Percentiles rank a stretch among this genome's conserved stretches.
phyloP scores from a whole-genome alignment of 257 asterid genomes.

The Eustoma russellianum region DNA sequence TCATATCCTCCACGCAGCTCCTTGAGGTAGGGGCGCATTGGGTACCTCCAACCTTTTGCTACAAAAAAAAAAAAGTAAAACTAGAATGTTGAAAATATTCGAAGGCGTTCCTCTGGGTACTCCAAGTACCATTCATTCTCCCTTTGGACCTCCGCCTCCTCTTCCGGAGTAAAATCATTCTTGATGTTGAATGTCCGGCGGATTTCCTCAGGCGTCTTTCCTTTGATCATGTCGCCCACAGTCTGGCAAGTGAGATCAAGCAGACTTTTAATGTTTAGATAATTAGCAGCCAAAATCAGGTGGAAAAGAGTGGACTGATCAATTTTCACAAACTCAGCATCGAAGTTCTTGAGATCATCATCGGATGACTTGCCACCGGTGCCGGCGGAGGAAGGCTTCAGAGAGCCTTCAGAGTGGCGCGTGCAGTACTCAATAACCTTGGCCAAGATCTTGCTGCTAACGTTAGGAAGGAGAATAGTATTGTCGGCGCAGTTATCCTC shows the following conservation, averaged over 20 bases:
- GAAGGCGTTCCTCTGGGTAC: too few species aligned
- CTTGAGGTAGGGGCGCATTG: not conserved
- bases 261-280: not conserved
- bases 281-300: not conserved
- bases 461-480: not conserved
- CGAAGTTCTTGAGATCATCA: not conserved
- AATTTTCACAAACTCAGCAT: not conserved
- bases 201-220: not conserved
- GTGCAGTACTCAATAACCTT: not conserved
- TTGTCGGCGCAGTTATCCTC: not conserved
- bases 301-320: not conserved
- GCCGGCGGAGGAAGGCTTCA: not conserved
- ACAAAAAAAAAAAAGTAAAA: too few species aligned
- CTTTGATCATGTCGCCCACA: not conserved
- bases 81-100: too few species aligned
- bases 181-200: not conserved
- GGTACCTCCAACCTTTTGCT: not conserved
- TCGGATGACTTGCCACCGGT: not conserved
- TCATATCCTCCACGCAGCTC: too few species aligned
- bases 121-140: not conserved
- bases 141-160: not conserved
- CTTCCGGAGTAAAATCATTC: not conserved
- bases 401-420: not conserved
- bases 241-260: not conserved
- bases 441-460: not conserved